A percentile compares a stretch with the other conserved stretches of the same genome.
These are phyloP conservation scores for Physaria fendleri DNA, from an alignment of 345 rosid species.

Conservation along the genomic window DNA sequence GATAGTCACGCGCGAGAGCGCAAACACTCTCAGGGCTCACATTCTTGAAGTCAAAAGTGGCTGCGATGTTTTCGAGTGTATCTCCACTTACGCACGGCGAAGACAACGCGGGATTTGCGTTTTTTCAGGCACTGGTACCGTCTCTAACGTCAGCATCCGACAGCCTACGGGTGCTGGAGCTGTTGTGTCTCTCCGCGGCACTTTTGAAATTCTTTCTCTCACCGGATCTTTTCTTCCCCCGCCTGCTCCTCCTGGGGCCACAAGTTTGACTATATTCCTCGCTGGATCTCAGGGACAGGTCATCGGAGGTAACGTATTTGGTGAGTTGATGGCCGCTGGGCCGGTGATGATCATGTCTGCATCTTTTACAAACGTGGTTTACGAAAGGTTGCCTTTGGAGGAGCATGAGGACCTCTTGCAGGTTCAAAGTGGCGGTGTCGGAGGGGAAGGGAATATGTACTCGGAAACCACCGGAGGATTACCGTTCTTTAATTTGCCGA, in stretches of 20 bases:
- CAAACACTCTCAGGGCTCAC: slow-evolving; percentile 94
- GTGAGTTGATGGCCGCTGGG: slow-evolving; percentile 87
- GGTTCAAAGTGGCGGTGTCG: slow-evolving; percentile 45
- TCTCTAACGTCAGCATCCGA: slow-evolving; percentile 80
- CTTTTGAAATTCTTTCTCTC: slow-evolving; percentile 86
- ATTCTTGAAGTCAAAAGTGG: slow-evolving; percentile 88
- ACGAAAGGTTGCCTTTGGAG: slow-evolving; percentile 84
- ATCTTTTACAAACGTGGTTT: slow-evolving; percentile 89
- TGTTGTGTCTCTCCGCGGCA: slow-evolving; percentile 71
- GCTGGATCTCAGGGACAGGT: slow-evolving; percentile 95
- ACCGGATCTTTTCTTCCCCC: slow-evolving; percentile 91
- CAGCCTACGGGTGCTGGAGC: slow-evolving; percentile 87
- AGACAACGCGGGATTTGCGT: slow-evolving; percentile 91
- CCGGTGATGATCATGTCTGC: slow-evolving; percentile 91
- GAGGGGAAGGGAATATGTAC: slow-evolving; percentile 28
- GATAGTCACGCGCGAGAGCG: slow-evolving; percentile 92
- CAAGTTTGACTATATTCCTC: slow-evolving; percentile 73
- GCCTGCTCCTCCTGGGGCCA: slow-evolving; percentile 95
- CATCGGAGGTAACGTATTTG: slow-evolving; percentile 90
- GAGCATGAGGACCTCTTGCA: slow-evolving; percentile 77
- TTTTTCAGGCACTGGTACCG: slow-evolving; percentile 82
- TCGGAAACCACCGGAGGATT: slow-evolving; percentile 33
- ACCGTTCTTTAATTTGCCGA: slow-evolving; percentile 79
- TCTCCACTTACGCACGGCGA: slow-evolving; percentile 82
- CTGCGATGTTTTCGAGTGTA: slow-evolving; percentile 79